A percentile compares a stretch with the other conserved stretches of the same genome.
Conservation (phyloP, 192 early-diverging fungal genomes). For the Allomyces macrogynus region DNA sequence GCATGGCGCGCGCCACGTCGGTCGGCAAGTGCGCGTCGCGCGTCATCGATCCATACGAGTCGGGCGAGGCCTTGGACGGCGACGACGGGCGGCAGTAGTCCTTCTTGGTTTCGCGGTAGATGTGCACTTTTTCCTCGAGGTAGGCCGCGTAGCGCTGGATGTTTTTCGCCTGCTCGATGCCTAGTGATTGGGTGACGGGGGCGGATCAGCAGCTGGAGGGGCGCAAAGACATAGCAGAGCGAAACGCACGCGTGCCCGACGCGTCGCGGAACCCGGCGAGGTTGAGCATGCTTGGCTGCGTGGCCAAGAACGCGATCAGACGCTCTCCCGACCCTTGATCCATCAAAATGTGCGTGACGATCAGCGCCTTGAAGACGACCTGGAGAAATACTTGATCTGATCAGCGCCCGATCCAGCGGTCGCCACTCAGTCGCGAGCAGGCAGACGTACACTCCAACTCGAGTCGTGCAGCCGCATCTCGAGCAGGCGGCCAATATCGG, state of each 20-base stretch:
- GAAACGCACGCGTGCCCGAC: slow-evolving; percentile 17
- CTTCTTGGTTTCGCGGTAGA: slow-evolving; percentile 20
- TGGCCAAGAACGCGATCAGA: slow-evolving; percentile 19
- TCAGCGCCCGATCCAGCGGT: no score
- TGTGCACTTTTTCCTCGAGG: slow-evolving; percentile 23
- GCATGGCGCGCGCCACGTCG: not conserved
- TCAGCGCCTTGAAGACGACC: slow-evolving; percentile 27
- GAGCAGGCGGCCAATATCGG: slow-evolving; percentile 23
- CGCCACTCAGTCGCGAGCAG: no score
- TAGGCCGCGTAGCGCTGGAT: slow-evolving; percentile 24
- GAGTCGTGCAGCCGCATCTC: slow-evolving; percentile 26
- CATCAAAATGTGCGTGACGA: slow-evolving; percentile 24
- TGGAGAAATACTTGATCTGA: no score
- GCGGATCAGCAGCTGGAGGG: no score
- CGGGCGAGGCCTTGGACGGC: slow-evolving; percentile 18
- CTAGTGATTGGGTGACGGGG: not conserved
- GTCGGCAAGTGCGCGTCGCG: not conserved
- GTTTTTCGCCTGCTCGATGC: slow-evolving; percentile 29
- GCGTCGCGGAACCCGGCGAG: slow-evolving; percentile 25
- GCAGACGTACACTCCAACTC: slow-evolving; percentile 10
- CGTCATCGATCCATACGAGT: slow-evolving; percentile 12
- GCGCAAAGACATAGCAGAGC: not conserved
- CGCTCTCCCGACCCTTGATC: slow-evolving; percentile 17
- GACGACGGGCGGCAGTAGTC: slow-evolving; percentile 21
- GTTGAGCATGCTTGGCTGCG: slow-evolving; percentile 16